phyloP scores from a whole-genome alignment of 2,329 filamentous ascomycete genomes.

The Malbranchea cinnamomea region DNA sequence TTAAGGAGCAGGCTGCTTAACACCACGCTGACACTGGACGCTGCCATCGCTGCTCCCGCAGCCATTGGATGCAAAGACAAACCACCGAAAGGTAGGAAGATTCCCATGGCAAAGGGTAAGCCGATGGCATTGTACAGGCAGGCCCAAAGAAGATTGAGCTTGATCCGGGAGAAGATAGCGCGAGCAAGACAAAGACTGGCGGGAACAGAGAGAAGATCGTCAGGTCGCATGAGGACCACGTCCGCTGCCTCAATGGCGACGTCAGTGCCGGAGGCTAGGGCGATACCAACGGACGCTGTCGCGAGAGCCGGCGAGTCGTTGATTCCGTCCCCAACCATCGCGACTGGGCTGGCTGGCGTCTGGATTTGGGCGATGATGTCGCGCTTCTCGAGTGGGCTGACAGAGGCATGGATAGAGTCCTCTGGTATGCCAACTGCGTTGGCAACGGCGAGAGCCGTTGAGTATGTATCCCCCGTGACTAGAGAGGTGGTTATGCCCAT shows the following conservation, averaged over 20 bases:
- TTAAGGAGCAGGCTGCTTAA: constrained; percentile 69
- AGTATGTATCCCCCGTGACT: constrained; percentile 80
- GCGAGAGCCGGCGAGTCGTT: constrained; percentile 94
- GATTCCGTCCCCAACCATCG: constrained; percentile 97
- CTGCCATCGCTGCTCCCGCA: constrained; percentile 86
- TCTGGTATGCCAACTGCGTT: constrained; percentile 63
- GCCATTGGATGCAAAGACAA: constrained; percentile 80
- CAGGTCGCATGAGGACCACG: constrained; percentile 85
- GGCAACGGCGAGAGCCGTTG: constrained; percentile 74
- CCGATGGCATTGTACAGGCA: constrained; percentile 87
- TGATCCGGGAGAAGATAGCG: constrained; percentile 82
- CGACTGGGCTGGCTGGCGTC: constrained; percentile 61
- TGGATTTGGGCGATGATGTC: constrained; percentile 67
- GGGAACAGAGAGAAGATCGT: constrained; percentile 85
- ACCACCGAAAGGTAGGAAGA: constrained; percentile 80
- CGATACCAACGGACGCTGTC: constrained; percentile 84
- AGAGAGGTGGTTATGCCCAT: constrained; percentile 83
- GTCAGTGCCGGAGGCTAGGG: constrained; percentile 82
- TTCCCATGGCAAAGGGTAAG: constrained; percentile 89
- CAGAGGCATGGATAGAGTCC: constrained; percentile 68
- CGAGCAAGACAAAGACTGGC: constrained; percentile 68
- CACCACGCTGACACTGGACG: constrained; percentile 80
- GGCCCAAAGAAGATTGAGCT: constrained; percentile 82
- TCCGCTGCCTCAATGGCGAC: constrained; percentile 97
- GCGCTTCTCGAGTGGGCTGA: constrained; percentile 84